Evolutionary conservation across 305 asterid genomes (phyloP).

Genomic region (Fraxinus floribunda): DNA sequence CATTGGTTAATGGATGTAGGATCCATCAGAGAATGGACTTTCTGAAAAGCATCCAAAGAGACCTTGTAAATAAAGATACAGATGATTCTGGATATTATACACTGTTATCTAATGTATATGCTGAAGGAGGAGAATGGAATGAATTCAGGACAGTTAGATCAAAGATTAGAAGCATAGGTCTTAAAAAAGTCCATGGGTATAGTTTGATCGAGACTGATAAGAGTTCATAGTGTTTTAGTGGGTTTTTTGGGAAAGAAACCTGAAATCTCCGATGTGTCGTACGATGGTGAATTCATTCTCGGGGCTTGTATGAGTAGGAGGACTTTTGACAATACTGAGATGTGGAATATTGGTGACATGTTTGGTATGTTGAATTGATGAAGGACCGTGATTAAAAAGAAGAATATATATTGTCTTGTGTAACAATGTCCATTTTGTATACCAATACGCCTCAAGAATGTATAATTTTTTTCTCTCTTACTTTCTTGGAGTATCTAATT

Average conservation of each 20-base stretch:
- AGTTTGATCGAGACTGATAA: slow-evolving; percentile 60
- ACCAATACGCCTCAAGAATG: not conserved
- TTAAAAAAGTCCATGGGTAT: slow-evolving; percentile 37
- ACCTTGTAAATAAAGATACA: slow-evolving; percentile 40
- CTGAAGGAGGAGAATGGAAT: slow-evolving; percentile 74
- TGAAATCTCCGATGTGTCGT: not conserved
- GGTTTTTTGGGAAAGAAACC: not conserved
- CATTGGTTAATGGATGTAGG: slow-evolving; percentile 77
- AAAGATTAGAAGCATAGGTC: slow-evolving; percentile 48
- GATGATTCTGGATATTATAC: slow-evolving; percentile 66
- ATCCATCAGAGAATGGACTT: slow-evolving; percentile 75
- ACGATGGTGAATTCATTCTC: not conserved
- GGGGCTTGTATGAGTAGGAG: not conserved
- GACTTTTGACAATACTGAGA: not conserved
- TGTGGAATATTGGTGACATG: not conserved
- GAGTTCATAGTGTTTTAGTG: slow-evolving; percentile 8
- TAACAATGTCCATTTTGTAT: not conserved
- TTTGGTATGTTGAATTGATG: not conserved
- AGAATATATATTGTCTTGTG: not conserved
- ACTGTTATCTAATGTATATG: slow-evolving; percentile 61
- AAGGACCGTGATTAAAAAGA: not conserved
- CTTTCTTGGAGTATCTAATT: not conserved
- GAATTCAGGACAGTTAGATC: slow-evolving; percentile 49
- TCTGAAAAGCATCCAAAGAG: slow-evolving; percentile 40
- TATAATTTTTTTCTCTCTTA: not conserved